phyloP scores from a whole-genome alignment of 1,284 basidiomycete species.

The Fomes fomentarius region DNA sequence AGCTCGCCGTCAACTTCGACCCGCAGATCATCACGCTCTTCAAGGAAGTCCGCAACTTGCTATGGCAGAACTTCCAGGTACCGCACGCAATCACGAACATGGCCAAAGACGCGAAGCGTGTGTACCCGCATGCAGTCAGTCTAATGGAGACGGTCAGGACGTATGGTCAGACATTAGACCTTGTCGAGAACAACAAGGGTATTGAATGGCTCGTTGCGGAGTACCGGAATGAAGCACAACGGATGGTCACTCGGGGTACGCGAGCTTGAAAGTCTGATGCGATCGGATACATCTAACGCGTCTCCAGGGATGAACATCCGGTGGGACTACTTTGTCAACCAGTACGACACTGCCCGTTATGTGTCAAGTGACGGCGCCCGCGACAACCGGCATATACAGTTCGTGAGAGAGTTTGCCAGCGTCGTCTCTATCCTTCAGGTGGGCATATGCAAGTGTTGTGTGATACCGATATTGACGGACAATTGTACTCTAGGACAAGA shows the following conservation, averaged over 20 bases:
- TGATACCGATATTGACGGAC: too few species aligned
- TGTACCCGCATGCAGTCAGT: slow-evolving; percentile 97
- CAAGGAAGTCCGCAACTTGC: slow-evolving; percentile 95
- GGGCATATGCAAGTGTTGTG: too few species aligned
- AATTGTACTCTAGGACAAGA: slow-evolving; percentile 77
- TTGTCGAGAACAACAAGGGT: slow-evolving; percentile 87
- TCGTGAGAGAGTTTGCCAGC: slow-evolving; percentile 94
- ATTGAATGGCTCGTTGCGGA: slow-evolving; percentile 94
- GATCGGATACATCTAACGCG: not conserved
- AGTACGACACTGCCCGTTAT: slow-evolving; percentile 83
- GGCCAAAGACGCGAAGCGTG: slow-evolving; percentile 97
- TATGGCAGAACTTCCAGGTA: slow-evolving; percentile 96
- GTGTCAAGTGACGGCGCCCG: slow-evolving; percentile 73
- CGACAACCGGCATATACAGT: slow-evolving; percentile 89
- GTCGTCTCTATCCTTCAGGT: slow-evolving; percentile 88
- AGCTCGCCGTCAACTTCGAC: slow-evolving; percentile 96
- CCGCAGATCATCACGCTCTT: slow-evolving; percentile 97
- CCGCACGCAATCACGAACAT: slow-evolving; percentile 94
- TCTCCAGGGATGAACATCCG: slow-evolving; percentile 83
- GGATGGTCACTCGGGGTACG: slow-evolving; percentile 86
- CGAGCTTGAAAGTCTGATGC: not conserved
- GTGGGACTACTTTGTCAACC: slow-evolving; percentile 97
- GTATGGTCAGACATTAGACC: slow-evolving; percentile 91
- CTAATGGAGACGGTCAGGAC: slow-evolving; percentile 98
- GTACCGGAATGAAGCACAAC: slow-evolving; percentile 88